phyloP scores from a whole-genome alignment of 2,329 filamentous ascomycete genomes.

The Pseudocercospora crystallina region DNA sequence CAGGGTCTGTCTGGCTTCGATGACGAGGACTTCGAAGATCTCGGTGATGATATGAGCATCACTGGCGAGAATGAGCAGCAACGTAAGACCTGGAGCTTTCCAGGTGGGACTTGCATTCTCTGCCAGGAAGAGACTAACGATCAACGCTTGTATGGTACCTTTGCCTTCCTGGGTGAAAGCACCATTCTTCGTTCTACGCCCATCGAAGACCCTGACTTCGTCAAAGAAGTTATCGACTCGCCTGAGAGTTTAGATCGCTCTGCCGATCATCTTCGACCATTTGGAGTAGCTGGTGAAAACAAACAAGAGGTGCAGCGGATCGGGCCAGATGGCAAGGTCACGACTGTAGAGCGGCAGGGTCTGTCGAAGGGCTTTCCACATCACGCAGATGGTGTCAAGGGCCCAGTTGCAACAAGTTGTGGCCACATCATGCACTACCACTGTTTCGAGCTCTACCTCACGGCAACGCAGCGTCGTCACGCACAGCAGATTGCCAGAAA shows the following conservation, averaged over 20 bases:
- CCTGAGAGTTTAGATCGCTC: conserved; percentile 82
- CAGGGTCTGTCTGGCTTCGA: conserved; percentile 90
- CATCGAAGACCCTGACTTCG: conserved; percentile 75
- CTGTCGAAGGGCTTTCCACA: conserved; percentile 87
- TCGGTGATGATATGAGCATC: conserved; percentile 61
- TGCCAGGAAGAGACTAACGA: conserved; percentile 97
- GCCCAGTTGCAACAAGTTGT: conserved; percentile 85
- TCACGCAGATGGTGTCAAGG: conserved; percentile 57
- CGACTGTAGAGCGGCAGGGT: conserved; percentile 73
- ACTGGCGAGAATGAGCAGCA: conserved; percentile 62
- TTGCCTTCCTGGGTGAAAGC: conserved; percentile 84
- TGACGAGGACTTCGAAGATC: conserved; percentile 72
- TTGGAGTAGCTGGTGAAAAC: conserved; percentile 88
- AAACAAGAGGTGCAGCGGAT: conserved; percentile 73
- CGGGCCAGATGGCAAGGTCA: conserved; percentile 67
- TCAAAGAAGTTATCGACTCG: conserved; percentile 76
- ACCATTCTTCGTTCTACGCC: conserved; percentile 84
- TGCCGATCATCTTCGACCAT: conserved; percentile 79
- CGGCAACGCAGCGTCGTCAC: conserved; percentile 80
- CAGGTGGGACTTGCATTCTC: conserved; percentile 87
- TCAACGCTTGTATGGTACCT: conserved; percentile 84
- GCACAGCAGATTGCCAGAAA: conserved; percentile 90
- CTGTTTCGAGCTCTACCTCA: conserved; percentile 90
- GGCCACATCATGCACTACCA: conserved; percentile 98
- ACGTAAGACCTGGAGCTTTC: conserved; percentile 83